Evolutionary conservation across 805 yeast species (phyloP), one percentile per base, ranked within the genome.

Genomic region (Vanderwaltozyma verrucispora): DNA sequence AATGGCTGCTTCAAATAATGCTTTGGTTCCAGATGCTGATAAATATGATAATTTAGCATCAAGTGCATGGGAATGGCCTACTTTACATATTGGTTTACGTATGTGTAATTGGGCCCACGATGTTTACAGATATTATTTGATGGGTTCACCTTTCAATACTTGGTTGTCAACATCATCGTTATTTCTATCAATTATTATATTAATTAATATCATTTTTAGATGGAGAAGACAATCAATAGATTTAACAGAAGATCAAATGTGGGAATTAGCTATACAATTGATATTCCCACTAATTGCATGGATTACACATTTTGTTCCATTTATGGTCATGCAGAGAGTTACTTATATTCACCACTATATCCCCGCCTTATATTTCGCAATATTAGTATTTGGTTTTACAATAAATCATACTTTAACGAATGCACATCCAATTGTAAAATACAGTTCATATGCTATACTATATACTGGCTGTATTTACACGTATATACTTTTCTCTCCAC

Each of bases 301-400:
- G 96, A 69, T 77, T 30, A 68, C 86, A 51, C 96, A 89, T 62
- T 89, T 69, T 62, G 55, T 83, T 52, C 97, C 98, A 25, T 89
- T 89, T 63, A 74, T 81, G 24, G 63, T 86, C 42, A 89, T 89
- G 98, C 87, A 94, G 11, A 82, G 98, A 68, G 96, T 92, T 40
- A 87, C 95, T 2, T 89, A 92, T 59, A 92, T 89, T 25, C 98
- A 89, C 63, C 98, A 89, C 60, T 89, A 89, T 62, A 74, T 87
- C 48, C 98, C 98, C 12, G 95, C 97, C 1, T 71, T 88, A 45
- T 89, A 83, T 64, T 89, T 89, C 66, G 97, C 97, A 35, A 80
- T 87, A 67, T 65, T 88, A 46, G 79, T 85, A 13, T 56, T 64
- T 52, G 65, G 62, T 19, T 53, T 54, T 50, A 41, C 53, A 25